phyloP scores from a whole-genome alignment of 352 stramenopile species.

The Globisporangium megalacanthum region DNA sequence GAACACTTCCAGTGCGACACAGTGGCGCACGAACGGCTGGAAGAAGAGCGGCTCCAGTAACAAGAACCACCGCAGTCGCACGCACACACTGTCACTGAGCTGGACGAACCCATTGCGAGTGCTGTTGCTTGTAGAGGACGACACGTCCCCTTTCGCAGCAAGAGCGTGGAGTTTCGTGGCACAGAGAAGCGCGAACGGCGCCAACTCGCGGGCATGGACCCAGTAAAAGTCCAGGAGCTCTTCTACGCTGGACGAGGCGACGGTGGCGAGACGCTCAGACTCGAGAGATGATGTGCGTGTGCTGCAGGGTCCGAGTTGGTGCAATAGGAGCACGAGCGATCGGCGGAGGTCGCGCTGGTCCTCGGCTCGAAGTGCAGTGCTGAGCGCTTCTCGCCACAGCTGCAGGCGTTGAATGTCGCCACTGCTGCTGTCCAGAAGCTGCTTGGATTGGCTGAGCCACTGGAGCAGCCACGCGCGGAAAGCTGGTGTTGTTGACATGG shows the following conservation, averaged over 20 bases:
- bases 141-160: no score
- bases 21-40: slow-evolving; percentile 25
- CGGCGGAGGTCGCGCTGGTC: slow-evolving; percentile 18
- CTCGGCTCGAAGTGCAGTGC: slow-evolving; percentile 30
- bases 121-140: slow-evolving; percentile 2
- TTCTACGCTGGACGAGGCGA: slow-evolving; percentile 13
- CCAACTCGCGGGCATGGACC: slow-evolving; percentile 24
- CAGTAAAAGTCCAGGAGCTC: slow-evolving; percentile 44
- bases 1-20: slow-evolving; percentile 23
- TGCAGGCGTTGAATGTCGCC: slow-evolving; percentile 4
- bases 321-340: slow-evolving; percentile 21
- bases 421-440: background rate
- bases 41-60: slow-evolving; percentile 42
- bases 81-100: slow-evolving; percentile 16
- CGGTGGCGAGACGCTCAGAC: background rate
- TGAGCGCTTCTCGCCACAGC: slow-evolving; percentile 30
- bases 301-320: slow-evolving; percentile 3
- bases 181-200: slow-evolving; percentile 29
- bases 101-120: slow-evolving; percentile 5
- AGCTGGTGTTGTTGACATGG: background rate
- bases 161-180: slow-evolving; percentile 37
- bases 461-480: slow-evolving; percentile 37
- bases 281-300: background rate
- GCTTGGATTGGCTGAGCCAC: slow-evolving; percentile 18
- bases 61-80: slow-evolving; percentile 35